Conservation (phyloP, 345 rosid species). For the Citrus maxima region DNA sequence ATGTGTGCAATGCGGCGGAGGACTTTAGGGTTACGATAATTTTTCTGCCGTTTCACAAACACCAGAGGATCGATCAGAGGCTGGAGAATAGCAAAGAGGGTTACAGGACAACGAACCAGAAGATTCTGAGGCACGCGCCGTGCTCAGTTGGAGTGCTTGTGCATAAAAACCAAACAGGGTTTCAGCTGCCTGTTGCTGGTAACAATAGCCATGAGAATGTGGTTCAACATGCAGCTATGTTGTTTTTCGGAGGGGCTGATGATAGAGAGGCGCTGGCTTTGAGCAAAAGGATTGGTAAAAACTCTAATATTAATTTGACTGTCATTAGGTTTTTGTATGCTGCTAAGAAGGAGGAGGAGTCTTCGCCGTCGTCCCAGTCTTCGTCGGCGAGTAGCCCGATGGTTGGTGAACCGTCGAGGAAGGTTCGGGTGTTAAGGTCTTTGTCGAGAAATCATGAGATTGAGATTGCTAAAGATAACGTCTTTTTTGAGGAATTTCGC, state of each 20-base stretch:
- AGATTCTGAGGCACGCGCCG: slow-evolving; percentile 68
- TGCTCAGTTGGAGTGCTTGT: slow-evolving; percentile 77
- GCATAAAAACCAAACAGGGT: slow-evolving; percentile 66
- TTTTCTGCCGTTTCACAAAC: slow-evolving; percentile 82
- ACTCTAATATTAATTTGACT: slow-evolving; percentile 48
- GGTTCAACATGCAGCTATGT: slow-evolving; percentile 55
- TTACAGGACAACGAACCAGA: slow-evolving; percentile 60
- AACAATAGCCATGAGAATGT: too few species aligned
- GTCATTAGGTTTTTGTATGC: slow-evolving; percentile 46
- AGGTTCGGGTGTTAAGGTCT: slow-evolving; percentile 38
- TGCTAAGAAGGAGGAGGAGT: too few species aligned
- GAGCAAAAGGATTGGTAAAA: slow-evolving; percentile 47
- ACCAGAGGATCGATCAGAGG: slow-evolving; percentile 75
- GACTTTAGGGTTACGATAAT: slow-evolving; percentile 68
- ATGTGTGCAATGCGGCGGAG: slow-evolving; percentile 62
- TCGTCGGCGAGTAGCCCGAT: neutral
- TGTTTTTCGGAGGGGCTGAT: slow-evolving; percentile 90
- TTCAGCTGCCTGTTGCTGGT: slow-evolving; percentile 51
- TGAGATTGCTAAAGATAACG: slow-evolving; percentile 44
- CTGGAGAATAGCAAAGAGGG: slow-evolving; percentile 60
- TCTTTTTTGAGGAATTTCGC: slow-evolving; percentile 52
- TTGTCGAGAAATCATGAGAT: slow-evolving; percentile 33
- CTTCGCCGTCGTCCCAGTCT: neutral
- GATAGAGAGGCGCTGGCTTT: slow-evolving; percentile 87
- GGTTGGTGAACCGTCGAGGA: neutral